phyloP scores from a whole-genome alignment of 2,329 filamentous ascomycete genomes.

The Nigrospora osmanthi region DNA sequence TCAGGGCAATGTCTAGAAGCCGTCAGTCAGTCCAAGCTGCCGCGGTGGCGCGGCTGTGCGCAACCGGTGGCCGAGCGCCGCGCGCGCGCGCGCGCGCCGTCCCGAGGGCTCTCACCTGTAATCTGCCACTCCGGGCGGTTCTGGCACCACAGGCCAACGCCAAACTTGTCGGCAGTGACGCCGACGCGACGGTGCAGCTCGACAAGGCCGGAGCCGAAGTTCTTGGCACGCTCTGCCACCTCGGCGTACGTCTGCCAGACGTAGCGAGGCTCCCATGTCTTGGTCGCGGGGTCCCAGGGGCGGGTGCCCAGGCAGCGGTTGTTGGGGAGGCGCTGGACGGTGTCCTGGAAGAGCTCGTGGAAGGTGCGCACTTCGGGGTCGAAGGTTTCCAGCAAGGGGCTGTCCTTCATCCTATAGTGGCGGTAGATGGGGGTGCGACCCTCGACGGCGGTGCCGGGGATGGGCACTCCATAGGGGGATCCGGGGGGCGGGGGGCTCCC shows the following conservation, averaged over 20 bases:
- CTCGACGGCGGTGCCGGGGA: conserved; percentile 67
- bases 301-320: conserved; percentile 72
- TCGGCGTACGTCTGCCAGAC: conserved; percentile 79
- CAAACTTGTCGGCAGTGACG: conserved; percentile 58
- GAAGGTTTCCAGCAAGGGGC: conserved; percentile 60
- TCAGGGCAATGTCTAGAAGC: conserved; percentile 66
- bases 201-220: conserved; percentile 78
- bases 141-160: conserved; percentile 77
- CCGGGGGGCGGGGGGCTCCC: conserved; percentile 61
- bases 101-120: conserved; percentile 41
- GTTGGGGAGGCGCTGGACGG: conserved; percentile 55
- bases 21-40: conserved; percentile 4
- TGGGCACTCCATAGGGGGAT: conserved; percentile 66
- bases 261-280: conserved; percentile 67
- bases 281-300: conserved; percentile 66
- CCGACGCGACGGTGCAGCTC: conserved; percentile 71
- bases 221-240: conserved; percentile 69
- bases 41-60: too few relatives aligned
- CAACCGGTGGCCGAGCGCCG: too few relatives aligned
- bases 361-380: conserved; percentile 65
- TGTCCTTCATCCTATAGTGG: conserved; percentile 70
- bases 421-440: conserved; percentile 74
- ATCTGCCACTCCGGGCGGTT: conserved; percentile 89
- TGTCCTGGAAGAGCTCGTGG: conserved; percentile 73
- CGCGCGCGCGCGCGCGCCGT: too few relatives aligned